Conservation (phyloP, 768 basidiomycete genomes). For the Rhizopogon sp. region DNA sequence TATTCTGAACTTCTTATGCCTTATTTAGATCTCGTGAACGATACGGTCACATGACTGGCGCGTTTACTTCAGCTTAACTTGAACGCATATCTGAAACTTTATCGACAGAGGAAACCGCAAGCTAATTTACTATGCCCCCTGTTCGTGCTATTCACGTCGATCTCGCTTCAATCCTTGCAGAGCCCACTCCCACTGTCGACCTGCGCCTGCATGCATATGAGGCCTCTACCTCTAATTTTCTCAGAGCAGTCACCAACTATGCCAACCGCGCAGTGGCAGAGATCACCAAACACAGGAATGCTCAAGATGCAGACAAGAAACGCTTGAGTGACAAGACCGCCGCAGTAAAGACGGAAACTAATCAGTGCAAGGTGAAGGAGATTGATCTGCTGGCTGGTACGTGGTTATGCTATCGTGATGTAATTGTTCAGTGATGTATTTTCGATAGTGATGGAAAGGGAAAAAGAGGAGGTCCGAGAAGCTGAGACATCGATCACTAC, state of each 20-base stretch:
- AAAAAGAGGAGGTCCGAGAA: constrained; percentile 70
- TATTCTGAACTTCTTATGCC: background rate
- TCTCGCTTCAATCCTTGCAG: constrained; percentile 50
- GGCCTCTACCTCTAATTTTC: constrained; percentile 62
- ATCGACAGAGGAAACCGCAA: too few relatives aligned
- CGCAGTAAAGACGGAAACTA: constrained; percentile 63
- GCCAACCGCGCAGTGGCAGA: constrained; percentile 65
- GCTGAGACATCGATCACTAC: constrained; percentile 56
- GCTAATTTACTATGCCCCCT: background rate
- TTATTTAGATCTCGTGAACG: constrained; percentile 2
- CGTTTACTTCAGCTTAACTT: background rate
- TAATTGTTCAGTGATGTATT: background rate
- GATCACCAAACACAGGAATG: constrained; percentile 61
- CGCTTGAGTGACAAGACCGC: constrained; percentile 55
- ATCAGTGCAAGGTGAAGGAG: constrained; percentile 72
- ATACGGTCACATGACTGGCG: constrained; percentile 20
- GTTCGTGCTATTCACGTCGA: constrained; percentile 44
- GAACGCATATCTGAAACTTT: background rate
- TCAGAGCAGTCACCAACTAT: constrained; percentile 68
- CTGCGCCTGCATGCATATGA: constrained; percentile 58
- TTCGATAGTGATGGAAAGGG: constrained; percentile 52
- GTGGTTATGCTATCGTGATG: constrained; percentile 15
- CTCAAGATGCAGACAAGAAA: constrained; percentile 60
- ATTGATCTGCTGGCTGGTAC: constrained; percentile 75
- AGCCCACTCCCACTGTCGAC: constrained; percentile 58